Percentiles rank a stretch among this genome's conserved stretches.
Conservation (phyloP, 1,139 yeast genomes). For the Pichia sp. region DNA sequence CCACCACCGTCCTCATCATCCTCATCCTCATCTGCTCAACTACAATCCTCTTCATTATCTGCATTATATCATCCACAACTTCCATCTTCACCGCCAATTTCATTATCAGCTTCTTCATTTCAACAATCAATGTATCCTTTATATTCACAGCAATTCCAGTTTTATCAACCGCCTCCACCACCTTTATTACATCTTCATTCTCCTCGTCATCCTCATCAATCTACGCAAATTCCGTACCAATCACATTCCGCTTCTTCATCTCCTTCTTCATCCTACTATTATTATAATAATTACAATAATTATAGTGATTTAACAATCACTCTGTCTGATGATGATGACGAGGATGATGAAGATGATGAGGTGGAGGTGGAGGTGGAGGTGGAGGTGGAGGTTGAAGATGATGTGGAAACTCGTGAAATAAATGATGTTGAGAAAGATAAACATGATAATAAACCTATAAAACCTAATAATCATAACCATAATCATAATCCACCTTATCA, state of each 20-base stretch:
- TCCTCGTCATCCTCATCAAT: neutral
- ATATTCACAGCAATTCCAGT: neutral
- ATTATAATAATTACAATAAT: neutral
- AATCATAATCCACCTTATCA: neutral
- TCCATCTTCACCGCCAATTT: neutral
- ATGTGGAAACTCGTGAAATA: neutral
- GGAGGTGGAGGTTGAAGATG: neutral
- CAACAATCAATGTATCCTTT: neutral
- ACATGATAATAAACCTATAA: neutral
- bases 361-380: neutral
- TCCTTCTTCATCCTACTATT: neutral
- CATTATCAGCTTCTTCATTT: neutral
- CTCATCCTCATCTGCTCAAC: neutral
- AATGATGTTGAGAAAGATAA: neutral
- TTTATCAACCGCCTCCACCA: neutral
- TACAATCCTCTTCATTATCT: neutral
- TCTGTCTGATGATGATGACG: neutral
- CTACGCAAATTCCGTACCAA: neutral
- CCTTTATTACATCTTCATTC: slow-evolving; percentile 5
- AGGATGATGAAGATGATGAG: neutral
- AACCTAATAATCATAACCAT: neutral
- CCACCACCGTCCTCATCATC: neutral
- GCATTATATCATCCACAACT: neutral
- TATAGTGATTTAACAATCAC: neutral
- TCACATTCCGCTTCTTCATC: neutral